Evolutionary conservation across 805 yeast species (phyloP), one percentile per base, ranked within the genome.

Genomic region (Cyberlindnera euphorbiae): DNA sequence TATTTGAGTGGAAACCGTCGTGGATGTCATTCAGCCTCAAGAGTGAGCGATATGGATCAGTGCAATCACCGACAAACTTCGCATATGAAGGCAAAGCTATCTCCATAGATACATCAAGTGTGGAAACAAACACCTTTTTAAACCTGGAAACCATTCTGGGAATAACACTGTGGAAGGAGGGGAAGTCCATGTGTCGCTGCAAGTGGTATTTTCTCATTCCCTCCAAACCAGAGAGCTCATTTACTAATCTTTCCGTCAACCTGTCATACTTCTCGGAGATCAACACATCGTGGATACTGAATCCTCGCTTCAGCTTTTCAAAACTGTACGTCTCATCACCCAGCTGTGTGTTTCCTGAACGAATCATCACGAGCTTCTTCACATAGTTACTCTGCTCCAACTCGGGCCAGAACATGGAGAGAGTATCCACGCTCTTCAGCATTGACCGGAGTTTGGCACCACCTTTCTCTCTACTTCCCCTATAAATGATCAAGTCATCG

Each of bases 401-500:
- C 31, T 41, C 45, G 3, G 43, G 29, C 36, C 42, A 38, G 17
- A 33, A 35, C 21, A 28, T 17, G 8, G 36, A 28, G 15, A 44
- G 30, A 10, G 28, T 38, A 15, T 31, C 22, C 17, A 44, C 32
- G 17, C 37, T 38, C 39, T 30, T 33, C 24, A 36, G 15, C 32
- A 16, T 17, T 6, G 31, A 24, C 14, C 13, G 17, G 24, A 40
- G 6, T 27, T 41, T 41, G 3, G 32, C 19, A 17, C 32, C 26
- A 17, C 33, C 25, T 8, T 17, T 26, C 13, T 29, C 18, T 23
- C 30, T 30, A 6, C 42, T 30, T 2, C 41, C 41, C n/a, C 21
- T n/a, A 28, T 44, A 44, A 2, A 66, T 58, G 26, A 56, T 47
- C 8, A 72, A 39, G 8, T 59, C 66, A n/a, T 58, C 53, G 17